These are phyloP conservation scores for Geotrichum cucujoidarum DNA, from an alignment of 1,139 yeast species.

Conservation along the genomic window DNA sequence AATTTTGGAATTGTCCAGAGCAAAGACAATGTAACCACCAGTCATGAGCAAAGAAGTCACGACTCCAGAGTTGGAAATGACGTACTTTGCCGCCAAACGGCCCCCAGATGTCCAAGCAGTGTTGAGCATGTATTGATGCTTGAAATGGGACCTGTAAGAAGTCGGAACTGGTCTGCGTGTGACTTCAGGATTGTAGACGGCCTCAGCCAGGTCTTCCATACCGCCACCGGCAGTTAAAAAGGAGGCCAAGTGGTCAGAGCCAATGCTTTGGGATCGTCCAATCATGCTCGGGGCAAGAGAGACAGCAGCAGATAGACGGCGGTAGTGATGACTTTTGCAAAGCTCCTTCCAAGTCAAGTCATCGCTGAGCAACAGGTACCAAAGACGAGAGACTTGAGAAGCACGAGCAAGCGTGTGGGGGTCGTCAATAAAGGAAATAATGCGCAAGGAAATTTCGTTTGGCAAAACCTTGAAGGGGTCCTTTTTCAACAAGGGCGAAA, in stretches of 20 bases:
- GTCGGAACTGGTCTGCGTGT: conserved; percentile 35
- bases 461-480: conserved; percentile 86
- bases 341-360: conserved; percentile 43
- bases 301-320: conserved; percentile 39
- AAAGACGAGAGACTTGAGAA: conserved; percentile 41
- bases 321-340: conserved; percentile 39
- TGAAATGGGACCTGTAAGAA: conserved; percentile 41
- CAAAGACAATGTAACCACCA: conserved; percentile 39
- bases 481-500: conserved; percentile 68
- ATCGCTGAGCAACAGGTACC: conserved; percentile 41
- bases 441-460: conserved; percentile 73
- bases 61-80: conserved; percentile 37
- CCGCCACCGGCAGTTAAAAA: conserved; percentile 13
- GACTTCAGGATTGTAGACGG: conserved; percentile 37
- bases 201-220: conserved; percentile 31
- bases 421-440: conserved; percentile 72
- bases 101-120: conserved; percentile 43
- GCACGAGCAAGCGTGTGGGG: conserved; percentile 42
- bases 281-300: conserved; percentile 11
- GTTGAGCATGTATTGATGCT: conserved; percentile 41
- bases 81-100: conserved; percentile 39
- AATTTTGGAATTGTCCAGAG: conserved; percentile 42
- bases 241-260: conserved; percentile 8
- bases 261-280: conserved; percentile 12
- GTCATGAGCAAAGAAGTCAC: conserved; percentile 40